Percentiles rank a stretch among this genome's conserved stretches.
phyloP scores from a whole-genome alignment of 2,329 filamentous ascomycete species.

The Coniochaeta prunicola region DNA sequence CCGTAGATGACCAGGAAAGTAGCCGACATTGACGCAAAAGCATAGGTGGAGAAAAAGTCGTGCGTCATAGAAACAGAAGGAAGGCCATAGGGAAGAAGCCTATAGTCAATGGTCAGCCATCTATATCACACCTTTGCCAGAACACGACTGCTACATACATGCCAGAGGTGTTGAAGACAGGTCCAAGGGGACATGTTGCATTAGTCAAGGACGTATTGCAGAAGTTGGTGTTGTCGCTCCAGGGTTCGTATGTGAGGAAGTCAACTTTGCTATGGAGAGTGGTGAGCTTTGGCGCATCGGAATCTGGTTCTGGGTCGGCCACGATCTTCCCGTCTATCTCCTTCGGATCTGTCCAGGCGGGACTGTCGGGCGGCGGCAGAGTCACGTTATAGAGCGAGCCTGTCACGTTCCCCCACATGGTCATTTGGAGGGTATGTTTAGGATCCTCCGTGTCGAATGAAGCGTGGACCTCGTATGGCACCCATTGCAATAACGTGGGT shows the following conservation, averaged over 20 bases:
- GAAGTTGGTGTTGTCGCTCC: constrained; percentile 49
- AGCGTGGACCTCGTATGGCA: constrained; percentile 68
- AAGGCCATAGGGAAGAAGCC: constrained; percentile 38
- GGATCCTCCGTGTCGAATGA: constrained; percentile 57
- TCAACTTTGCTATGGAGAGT: constrained; percentile 68
- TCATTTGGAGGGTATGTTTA: constrained; percentile 64
- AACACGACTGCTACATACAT: constrained; percentile 24
- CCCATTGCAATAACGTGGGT: constrained; percentile 67
- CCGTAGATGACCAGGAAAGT: constrained; percentile 72
- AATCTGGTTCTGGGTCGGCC: constrained; percentile 43
- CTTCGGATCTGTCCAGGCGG: constrained; percentile 55
- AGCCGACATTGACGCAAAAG: constrained; percentile 74
- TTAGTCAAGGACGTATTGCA: constrained; percentile 56
- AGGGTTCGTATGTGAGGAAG: constrained; percentile 72
- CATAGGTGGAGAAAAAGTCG: constrained; percentile 73
- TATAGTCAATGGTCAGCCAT: background rate
- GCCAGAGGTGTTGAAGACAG: constrained; percentile 51
- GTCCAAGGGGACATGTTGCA: constrained; percentile 65
- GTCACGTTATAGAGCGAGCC: constrained; percentile 53
- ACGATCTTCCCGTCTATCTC: constrained; percentile 70
- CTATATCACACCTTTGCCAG: background rate
- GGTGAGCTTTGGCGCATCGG: constrained; percentile 50
- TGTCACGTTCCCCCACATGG: constrained; percentile 85
- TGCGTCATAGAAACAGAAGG: constrained; percentile 69
- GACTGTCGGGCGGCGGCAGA: constrained; percentile 53